These are phyloP conservation scores for Coemansia sp. DNA, from an alignment of 192 early-diverging fungal genomes.

Conservation along the genomic window DNA sequence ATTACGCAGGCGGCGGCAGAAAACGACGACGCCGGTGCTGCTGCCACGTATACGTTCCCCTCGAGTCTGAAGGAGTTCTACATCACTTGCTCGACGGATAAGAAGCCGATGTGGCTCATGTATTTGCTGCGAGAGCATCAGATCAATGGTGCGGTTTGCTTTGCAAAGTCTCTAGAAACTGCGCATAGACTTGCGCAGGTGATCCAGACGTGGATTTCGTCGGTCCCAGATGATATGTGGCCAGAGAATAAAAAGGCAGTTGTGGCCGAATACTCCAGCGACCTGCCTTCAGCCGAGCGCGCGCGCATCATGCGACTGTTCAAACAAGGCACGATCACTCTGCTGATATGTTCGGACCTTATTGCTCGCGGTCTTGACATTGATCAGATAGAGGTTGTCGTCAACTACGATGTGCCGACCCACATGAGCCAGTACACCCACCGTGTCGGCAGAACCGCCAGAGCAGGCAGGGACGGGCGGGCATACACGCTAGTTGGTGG, in stretches of 20 bases:
- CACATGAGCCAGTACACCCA: conserved; percentile 89
- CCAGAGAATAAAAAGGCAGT: conserved; percentile 17
- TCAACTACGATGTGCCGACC: conserved; percentile 84
- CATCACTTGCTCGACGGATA: conserved; percentile 60
- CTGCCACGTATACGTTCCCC: conserved; percentile 49
- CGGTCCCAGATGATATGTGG: conserved; percentile 23
- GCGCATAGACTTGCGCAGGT: conserved; percentile 79
- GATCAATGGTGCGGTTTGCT: conserved; percentile 69
- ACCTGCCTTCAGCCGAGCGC: conserved; percentile 64
- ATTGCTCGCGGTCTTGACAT: conserved; percentile 90
- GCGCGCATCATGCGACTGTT: conserved; percentile 63
- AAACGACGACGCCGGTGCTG: conserved; percentile 15
- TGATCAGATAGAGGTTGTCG: conserved; percentile 70
- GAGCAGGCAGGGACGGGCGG: conserved; percentile 79
- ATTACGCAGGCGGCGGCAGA: conserved; percentile 28
- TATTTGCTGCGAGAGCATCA: conserved; percentile 70
- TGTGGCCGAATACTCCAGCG: conserved; percentile 75
- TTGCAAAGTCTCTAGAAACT: conserved; percentile 88
- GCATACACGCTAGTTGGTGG: conserved; percentile 73
- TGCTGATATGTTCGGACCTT: conserved; percentile 84
- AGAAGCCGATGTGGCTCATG: conserved; percentile 84
- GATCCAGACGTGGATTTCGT: conserved; percentile 60
- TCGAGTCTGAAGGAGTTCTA: conserved; percentile 69
- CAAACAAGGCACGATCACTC: conserved; percentile 63
- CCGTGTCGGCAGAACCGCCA: conserved; percentile 86